phyloP scores from a whole-genome alignment of 2,329 filamentous ascomycete genomes.

The Fusarium vanettenii region DNA sequence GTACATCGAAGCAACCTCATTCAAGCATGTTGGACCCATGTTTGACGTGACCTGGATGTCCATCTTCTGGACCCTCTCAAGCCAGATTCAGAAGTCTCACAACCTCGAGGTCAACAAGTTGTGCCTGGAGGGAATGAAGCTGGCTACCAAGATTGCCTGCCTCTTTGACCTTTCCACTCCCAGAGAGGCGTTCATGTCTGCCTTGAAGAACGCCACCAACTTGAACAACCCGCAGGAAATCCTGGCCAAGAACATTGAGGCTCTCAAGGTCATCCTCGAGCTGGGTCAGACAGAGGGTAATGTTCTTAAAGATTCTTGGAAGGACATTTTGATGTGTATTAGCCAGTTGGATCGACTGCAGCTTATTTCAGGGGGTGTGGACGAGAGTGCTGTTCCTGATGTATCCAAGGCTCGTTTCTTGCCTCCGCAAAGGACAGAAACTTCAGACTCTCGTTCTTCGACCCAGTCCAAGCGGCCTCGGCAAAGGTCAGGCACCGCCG shows the following conservation, averaged over 20 bases:
- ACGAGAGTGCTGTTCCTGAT: constrained; percentile 92
- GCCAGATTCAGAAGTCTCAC: constrained; percentile 91
- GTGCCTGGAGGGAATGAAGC: constrained; percentile 94
- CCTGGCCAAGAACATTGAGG: constrained; percentile 95
- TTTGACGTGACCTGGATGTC: constrained; percentile 99
- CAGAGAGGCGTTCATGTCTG: constrained; percentile 92
- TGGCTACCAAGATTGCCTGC: constrained; percentile 93
- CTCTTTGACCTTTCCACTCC: constrained; percentile 94
- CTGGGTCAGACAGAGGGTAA: constrained; percentile 95
- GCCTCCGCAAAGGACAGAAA: constrained; percentile 66
- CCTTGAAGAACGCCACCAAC: constrained; percentile 92
- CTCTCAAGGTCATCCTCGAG: constrained; percentile 89
- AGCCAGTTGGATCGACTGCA: constrained; percentile 96
- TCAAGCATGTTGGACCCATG: constrained; percentile 96
- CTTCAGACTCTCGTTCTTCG: constrained; percentile 72
- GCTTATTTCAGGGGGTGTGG: constrained; percentile 92
- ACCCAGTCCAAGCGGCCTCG: constrained; percentile 67
- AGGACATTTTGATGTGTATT: constrained; percentile 93
- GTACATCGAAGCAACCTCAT: constrained; percentile 94
- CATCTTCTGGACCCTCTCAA: constrained; percentile 93
- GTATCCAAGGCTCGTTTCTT: constrained; percentile 85
- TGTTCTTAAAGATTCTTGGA: constrained; percentile 88
- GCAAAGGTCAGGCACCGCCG: constrained; percentile 63
- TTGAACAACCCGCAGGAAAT: constrained; percentile 96
- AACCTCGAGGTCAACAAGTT: constrained; percentile 92